These are phyloP conservation scores for Chlamydomonas reinhardtii DNA, from an alignment of 163 green algal genomes.

Conservation along the genomic window DNA sequence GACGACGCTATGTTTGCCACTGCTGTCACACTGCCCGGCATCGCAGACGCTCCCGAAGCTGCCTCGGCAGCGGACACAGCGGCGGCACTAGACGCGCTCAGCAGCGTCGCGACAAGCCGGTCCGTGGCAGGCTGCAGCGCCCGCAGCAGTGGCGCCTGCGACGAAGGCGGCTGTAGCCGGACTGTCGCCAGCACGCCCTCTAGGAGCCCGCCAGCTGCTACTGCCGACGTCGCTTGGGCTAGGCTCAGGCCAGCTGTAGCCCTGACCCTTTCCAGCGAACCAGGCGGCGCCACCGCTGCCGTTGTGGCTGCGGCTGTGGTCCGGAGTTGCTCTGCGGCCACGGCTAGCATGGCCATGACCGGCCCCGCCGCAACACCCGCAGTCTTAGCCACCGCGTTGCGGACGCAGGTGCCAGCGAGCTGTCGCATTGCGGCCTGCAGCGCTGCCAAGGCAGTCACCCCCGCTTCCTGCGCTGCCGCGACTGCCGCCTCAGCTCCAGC, in stretches of 20 bases:
- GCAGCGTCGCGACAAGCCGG: not conserved
- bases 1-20: too few species aligned
- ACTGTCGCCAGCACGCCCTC: conserved; percentile 9
- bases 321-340: not conserved
- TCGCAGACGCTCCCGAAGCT: too few species aligned
- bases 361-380: not conserved
- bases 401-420: not conserved
- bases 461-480: not conserved
- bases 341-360: not conserved
- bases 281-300: not conserved
- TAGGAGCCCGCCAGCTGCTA: conserved; percentile 11
- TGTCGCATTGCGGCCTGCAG: conserved; percentile 13
- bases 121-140: not conserved
- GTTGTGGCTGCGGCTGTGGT: not conserved
- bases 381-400: not conserved
- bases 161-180: not conserved
- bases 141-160: not conserved
- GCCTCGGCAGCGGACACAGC: not conserved
- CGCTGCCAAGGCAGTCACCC: conserved; percentile 1
- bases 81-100: not conserved
- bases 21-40: too few species aligned
- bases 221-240: not conserved
- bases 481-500: not conserved
- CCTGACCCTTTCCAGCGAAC: not conserved
- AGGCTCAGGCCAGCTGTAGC: too few species aligned